Percentiles rank a stretch among this genome's conserved stretches.
These are phyloP conservation scores for Senna tora DNA, from an alignment of 306 rosid species.

Conservation along the genomic window DNA sequence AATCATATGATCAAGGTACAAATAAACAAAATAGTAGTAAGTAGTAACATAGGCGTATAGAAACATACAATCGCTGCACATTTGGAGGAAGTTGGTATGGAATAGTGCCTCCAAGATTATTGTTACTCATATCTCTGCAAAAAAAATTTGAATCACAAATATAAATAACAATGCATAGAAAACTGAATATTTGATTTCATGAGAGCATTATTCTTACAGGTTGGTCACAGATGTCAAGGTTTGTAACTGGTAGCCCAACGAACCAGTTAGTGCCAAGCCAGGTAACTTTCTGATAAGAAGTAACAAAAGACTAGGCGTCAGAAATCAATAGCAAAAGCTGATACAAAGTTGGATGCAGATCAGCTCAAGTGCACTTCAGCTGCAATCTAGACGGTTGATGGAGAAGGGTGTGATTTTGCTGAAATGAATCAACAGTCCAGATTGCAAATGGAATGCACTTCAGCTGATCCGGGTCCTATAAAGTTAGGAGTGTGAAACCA, in stretches of 20 bases:
- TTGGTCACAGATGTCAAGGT: slow-evolving; percentile 56
- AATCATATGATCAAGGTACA: slow-evolving; percentile 19
- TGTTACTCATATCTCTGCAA: slow-evolving; percentile 85
- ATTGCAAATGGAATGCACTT: too few species aligned
- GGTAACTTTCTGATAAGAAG: slow-evolving; percentile 62
- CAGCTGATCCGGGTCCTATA: too few species aligned
- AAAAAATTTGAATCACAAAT: slow-evolving; percentile 41
- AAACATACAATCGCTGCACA: slow-evolving; percentile 67
- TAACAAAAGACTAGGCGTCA: slow-evolving; percentile 35
- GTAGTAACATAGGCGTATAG: slow-evolving; percentile 30
- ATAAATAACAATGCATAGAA: slow-evolving; percentile 19
- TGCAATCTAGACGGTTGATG: too few species aligned
- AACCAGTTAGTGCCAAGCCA: slow-evolving; percentile 70
- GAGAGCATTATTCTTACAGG: slow-evolving; percentile 64
- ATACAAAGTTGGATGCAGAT: too few species aligned
- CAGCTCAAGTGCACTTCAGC: too few species aligned
- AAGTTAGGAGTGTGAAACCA: slow-evolving; percentile 38
- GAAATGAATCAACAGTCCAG: too few species aligned
- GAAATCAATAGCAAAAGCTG: slow-evolving; percentile 35
- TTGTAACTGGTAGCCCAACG: slow-evolving; percentile 56
- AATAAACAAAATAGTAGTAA: slow-evolving; percentile 30
- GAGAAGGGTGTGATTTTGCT: too few species aligned
- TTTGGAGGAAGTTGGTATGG: slow-evolving; percentile 82
- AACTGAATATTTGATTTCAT: slow-evolving; percentile 21
- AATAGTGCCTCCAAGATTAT: slow-evolving; percentile 68